Evolutionary conservation across 2,329 filamentous ascomycete species (phyloP).

Genomic region (Paraconiothyrium sp.): DNA sequence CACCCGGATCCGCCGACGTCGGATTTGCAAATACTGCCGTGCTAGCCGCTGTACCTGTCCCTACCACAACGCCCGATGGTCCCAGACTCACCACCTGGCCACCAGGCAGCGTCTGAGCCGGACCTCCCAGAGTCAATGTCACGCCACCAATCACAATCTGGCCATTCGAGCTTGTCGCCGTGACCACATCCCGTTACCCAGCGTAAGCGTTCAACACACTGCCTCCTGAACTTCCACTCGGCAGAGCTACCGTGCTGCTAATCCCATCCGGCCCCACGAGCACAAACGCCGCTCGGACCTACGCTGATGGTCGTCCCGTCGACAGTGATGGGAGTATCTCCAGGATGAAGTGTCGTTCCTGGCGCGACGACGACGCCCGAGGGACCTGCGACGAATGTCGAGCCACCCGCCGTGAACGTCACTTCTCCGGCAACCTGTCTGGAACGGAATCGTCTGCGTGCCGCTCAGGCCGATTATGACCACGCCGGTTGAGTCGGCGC

Average conservation of each 20-base stretch:
- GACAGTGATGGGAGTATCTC: slow-evolving; percentile 13
- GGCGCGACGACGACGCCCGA: slow-evolving; percentile 10
- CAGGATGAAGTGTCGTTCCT: slow-evolving; percentile 11
- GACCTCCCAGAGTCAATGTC: slow-evolving; percentile 4
- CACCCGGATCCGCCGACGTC: neutral
- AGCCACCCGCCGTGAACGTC: neutral
- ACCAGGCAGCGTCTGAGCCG: slow-evolving; percentile 1
- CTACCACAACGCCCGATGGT: slow-evolving; percentile 5
- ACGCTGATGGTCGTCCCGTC: slow-evolving; percentile 20
- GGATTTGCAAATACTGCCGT: slow-evolving; percentile 7
- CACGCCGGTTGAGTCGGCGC: slow-evolving; percentile 15
- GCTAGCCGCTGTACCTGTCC: slow-evolving; percentile 1
- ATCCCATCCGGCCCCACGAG: slow-evolving; percentile 4
- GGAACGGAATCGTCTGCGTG: slow-evolving; percentile 13
- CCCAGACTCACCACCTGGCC: slow-evolving; percentile 10
- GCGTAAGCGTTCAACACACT: slow-evolving; percentile 1
- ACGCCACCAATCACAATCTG: neutral
- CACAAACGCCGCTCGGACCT: slow-evolving; percentile 11
- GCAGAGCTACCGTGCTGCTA: slow-evolving; percentile 1
- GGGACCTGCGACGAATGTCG: slow-evolving; percentile 7
- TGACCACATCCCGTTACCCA: slow-evolving; percentile 7
- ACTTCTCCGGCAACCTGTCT: neutral
- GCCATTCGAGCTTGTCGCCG: slow-evolving; percentile 10
- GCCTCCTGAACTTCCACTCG: neutral
- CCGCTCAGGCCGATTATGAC: slow-evolving; percentile 10